Base-by-base conservation (phyloP, 129 eudicot species). In the Scalesia atractyloides region DNA sequence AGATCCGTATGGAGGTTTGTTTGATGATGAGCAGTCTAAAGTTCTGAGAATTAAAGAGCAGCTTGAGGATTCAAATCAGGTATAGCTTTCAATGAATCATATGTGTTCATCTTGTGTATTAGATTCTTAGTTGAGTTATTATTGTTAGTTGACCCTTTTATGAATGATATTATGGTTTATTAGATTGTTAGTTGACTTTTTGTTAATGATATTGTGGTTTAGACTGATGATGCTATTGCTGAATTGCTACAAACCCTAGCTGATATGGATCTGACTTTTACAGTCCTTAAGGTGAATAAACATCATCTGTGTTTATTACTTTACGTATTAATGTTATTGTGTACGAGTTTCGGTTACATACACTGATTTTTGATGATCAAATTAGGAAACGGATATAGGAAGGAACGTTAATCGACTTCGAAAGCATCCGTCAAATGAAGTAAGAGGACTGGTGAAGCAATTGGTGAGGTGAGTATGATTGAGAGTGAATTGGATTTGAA, bases 361-460 rank as follows among this genome's bases (percentile, higher is more conserved):
- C 1, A 18, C 3, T 54, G 10, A 64, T 17, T 0, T 9, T 0
- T 66, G 36, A 4, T 10, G 19, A 47, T 41, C 9, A 5, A 43
- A 41, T 41, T 19, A 91, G 98, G 98, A 93, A 84, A 90, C 97
- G 69, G 96, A 93, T 79, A 87, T 93, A 49, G 97, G 98, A 57
- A 90, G 97, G 78, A 77, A 87, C 81, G 98, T 93, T 64, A 93
- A 87, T 66, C 87, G 79, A 36, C 80, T 89, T 73, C 84, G 98
- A 80, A 93, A 90, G 82, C 94, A 92, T 80, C 85, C 87, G 0
- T 93, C 98, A 0, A 76, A 73, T 72, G 98, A 89, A 57, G 91
- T 93, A 20, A 79, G 86, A 44, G 41, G 82, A 82, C 69, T 93
- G 80, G 98, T 87, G 75, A 93, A 89, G 85, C 80, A 79, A 22